Evolutionary conservation across 1,139 yeast genomes (phyloP).

Genomic region (Saccharomyces pastorianus): DNA sequence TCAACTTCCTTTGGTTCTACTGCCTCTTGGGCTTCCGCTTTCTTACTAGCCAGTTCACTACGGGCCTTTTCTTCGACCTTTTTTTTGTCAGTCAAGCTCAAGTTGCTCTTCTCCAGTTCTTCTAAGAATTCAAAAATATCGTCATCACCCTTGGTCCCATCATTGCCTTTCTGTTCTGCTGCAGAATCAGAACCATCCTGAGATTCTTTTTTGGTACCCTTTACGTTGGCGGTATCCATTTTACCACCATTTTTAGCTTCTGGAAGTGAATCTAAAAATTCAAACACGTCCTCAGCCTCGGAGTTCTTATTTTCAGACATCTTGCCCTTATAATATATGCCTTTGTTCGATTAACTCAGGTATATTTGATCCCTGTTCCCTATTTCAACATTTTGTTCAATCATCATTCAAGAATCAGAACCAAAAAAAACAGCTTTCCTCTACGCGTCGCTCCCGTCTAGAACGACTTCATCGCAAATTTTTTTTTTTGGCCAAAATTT

Average conservation of each 20-base stretch:
- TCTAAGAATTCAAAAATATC: conserved; percentile 84
- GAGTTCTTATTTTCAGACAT: conserved; percentile 15
- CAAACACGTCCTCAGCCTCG: conserved; percentile 76
- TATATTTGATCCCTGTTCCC: not conserved
- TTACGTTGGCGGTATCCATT: not conserved
- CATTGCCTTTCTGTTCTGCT: conserved; percentile 23
- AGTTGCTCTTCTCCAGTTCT: conserved; percentile 50
- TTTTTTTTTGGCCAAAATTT: not conserved
- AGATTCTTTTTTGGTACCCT: conserved; percentile 14
- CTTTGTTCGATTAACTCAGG: no score
- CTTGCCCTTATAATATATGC: no score
- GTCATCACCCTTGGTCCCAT: conserved; percentile 43
- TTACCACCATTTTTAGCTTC: conserved; percentile 40
- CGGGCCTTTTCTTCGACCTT: conserved; percentile 4
- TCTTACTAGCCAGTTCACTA: conserved; percentile 19
- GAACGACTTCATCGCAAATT: conserved; percentile 5
- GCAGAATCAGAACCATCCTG: conserved; percentile 16
- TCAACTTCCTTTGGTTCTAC: conserved; percentile 6
- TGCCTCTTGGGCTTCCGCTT: conserved; percentile 7
- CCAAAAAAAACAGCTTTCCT: not conserved
- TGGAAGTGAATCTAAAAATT: conserved; percentile 82
- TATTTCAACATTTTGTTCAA: not conserved
- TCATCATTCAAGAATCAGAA: no score
- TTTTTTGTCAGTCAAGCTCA: conserved; percentile 16
- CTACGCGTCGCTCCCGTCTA: not conserved